Evolutionary conservation across 495 filamentous ascomycete species (phyloP).

Genomic region (Tirmania nivea): DNA sequence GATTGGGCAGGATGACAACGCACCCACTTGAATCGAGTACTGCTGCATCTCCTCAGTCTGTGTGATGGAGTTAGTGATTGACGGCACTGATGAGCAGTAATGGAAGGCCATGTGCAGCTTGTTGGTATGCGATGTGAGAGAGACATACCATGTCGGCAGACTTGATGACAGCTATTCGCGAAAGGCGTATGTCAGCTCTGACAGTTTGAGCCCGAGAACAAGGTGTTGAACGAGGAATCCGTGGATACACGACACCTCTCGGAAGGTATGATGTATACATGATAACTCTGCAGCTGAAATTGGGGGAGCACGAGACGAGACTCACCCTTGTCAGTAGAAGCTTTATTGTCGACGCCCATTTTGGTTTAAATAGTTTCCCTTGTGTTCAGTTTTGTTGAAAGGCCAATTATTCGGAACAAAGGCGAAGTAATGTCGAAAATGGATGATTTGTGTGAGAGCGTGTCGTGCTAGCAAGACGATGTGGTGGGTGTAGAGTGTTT

Average conservation of each 20-base stretch:
- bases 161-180: slow-evolving; percentile 62
- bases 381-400: slow-evolving; percentile 1
- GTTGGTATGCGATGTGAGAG: neutral
- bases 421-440: too few relatives aligned
- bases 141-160: slow-evolving; percentile 82
- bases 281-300: neutral
- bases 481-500: too few relatives aligned
- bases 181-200: too few relatives aligned
- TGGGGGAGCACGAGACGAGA: neutral
- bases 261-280: slow-evolving; percentile 6
- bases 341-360: neutral
- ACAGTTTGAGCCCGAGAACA: too few relatives aligned
- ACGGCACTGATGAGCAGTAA: neutral
- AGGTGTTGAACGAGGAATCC: too few relatives aligned
- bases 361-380: neutral
- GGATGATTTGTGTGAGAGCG: too few relatives aligned
- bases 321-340: neutral
- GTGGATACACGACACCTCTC: too few relatives aligned
- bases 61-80: neutral
- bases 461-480: too few relatives aligned
- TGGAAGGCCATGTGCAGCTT: slow-evolving; percentile 13
- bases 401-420: neutral
- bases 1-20: slow-evolving; percentile 18
- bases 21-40: slow-evolving; percentile 85
- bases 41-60: slow-evolving; percentile 94